phyloP scores from a whole-genome alignment of 2,329 filamentous ascomycete species.

The Diaporthe sp. region DNA sequence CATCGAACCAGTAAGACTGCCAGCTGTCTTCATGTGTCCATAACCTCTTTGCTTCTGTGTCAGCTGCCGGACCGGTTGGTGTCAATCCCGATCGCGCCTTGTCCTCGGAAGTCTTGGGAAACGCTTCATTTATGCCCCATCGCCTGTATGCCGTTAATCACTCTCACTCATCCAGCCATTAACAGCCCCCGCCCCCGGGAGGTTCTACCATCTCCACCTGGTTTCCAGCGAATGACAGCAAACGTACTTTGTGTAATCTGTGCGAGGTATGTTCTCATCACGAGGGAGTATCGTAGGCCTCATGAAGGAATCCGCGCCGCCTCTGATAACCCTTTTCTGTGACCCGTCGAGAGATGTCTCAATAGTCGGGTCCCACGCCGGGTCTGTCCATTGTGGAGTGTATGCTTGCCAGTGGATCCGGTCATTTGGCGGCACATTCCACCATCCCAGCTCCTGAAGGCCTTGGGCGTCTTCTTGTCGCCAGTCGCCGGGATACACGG shows the following conservation, averaged over 20 bases:
- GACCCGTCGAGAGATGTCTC: neutral
- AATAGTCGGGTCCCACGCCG: neutral
- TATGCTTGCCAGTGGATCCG: neutral
- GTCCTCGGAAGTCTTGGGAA: neutral
- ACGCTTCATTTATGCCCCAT: neutral
- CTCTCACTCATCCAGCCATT: neutral
- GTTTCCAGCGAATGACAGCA: neutral
- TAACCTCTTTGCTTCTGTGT: neutral
- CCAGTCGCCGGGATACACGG: neutral
- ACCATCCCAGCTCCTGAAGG: neutral
- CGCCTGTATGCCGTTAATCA: neutral
- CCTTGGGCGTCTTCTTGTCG: neutral
- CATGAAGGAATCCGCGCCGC: neutral
- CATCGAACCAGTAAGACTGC: neutral
- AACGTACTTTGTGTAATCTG: neutral
- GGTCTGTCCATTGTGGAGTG: neutral
- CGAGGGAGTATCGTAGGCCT: neutral
- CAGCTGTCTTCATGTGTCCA: conserved; percentile 13
- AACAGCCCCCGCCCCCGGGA: neutral
- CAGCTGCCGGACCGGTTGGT: neutral
- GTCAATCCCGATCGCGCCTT: neutral
- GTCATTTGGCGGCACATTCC: rapidly evolving
- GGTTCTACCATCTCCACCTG: too few relatives aligned
- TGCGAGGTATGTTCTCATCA: neutral
- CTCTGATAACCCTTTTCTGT: neutral